phyloP scores from a whole-genome alignment of 257 asterid species.

The Gynochthodes officinalis region DNA sequence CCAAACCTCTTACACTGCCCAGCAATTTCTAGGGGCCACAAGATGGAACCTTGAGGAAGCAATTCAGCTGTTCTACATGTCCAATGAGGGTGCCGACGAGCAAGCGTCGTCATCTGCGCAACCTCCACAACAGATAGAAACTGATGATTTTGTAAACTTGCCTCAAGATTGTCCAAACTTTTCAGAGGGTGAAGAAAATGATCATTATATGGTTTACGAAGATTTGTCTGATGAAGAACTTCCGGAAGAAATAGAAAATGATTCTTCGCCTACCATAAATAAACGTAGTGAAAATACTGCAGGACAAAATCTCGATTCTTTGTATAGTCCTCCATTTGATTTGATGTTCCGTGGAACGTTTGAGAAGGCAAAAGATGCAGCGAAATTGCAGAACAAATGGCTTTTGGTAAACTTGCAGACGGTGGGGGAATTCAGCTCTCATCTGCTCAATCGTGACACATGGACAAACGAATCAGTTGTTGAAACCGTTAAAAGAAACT shows the following conservation, averaged over 20 bases:
- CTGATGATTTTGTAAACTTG: neutral
- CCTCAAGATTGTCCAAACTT: neutral
- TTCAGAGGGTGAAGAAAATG: neutral
- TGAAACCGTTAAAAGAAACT: slow-evolving; percentile 77
- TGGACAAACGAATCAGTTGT: slow-evolving; percentile 94
- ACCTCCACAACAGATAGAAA: no score
- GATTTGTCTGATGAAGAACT: neutral
- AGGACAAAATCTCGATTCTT: slow-evolving; percentile 61
- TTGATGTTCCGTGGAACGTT: slow-evolving; percentile 82
- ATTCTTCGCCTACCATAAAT: neutral
- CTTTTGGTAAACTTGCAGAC: slow-evolving; percentile 89
- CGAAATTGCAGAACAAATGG: slow-evolving; percentile 76
- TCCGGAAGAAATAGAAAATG: neutral
- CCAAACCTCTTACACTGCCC: neutral
- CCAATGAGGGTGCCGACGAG: neutral
- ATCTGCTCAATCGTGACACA: slow-evolving; percentile 89
- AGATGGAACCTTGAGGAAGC: neutral
- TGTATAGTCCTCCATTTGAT: slow-evolving; percentile 84
- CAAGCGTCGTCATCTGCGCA: no score
- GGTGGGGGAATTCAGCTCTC: slow-evolving; percentile 77
- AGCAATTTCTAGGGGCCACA: neutral
- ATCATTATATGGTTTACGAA: neutral
- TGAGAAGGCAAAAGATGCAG: slow-evolving; percentile 84
- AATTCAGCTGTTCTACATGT: neutral
- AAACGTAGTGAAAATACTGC: no score